Percentiles rank a stretch among this genome's conserved stretches.
phyloP scores from a whole-genome alignment of 345 rosid genomes.

The Rhodomyrtus tomentosa region DNA sequence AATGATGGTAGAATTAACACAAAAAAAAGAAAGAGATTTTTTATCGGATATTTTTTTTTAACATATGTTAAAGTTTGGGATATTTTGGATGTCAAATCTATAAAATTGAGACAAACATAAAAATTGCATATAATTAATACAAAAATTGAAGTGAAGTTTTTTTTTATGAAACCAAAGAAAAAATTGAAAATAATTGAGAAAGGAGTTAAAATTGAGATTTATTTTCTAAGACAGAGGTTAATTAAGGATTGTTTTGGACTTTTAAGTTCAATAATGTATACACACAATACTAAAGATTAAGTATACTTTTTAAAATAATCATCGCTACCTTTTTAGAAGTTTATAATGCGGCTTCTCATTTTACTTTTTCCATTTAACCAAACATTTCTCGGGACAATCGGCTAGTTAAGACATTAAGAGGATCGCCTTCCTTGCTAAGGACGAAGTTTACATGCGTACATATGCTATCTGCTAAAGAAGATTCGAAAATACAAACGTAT shows the following conservation, averaged over 20 bases:
- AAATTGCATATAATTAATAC: too few species aligned
- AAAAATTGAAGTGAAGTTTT: rapidly evolving
- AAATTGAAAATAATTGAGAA: too few species aligned
- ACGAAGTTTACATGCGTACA: rapidly evolving
- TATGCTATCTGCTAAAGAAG: neutral
- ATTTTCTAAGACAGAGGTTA: too few species aligned
- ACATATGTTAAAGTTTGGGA: too few species aligned
- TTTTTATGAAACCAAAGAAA: too few species aligned
- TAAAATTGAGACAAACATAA: too few species aligned
- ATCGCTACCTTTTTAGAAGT: neutral
- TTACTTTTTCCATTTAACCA: neutral
- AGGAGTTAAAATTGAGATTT: too few species aligned
- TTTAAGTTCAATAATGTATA: neutral
- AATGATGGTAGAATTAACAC: too few species aligned
- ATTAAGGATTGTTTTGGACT: too few species aligned
- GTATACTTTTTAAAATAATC: neutral
- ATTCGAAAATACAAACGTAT: neutral
- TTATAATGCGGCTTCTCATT: neutral
- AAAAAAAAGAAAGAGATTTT: too few species aligned
- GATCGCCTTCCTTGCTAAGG: neutral
- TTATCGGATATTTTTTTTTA: too few species aligned
- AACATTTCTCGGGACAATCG: neutral
- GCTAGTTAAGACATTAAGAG: neutral
- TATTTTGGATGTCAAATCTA: too few species aligned
- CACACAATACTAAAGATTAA: neutral